Evolutionary conservation across 176 grass and related monocot species (phyloP), one percentile per base, ranked within the genome.

Genomic region (Secale cereale): DNA sequence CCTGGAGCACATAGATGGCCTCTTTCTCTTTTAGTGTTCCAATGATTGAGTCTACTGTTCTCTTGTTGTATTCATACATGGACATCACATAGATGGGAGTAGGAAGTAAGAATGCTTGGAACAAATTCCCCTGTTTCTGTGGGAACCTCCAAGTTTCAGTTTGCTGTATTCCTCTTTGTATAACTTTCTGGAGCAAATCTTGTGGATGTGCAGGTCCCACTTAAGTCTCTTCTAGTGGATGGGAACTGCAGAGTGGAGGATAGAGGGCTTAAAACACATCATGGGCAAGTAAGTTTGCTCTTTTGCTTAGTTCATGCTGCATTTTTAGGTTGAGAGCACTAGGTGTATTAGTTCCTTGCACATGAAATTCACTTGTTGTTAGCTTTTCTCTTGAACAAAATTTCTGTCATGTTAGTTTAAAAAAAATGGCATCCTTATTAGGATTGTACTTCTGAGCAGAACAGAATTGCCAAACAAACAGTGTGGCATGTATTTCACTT

Each of bases 171-270:
- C 43, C 22, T 46, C 13, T 46, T 85, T 23, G 78, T 68, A 86
- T 46, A 52, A 76, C 25, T 76, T 88, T 86, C 32, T 73, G 68
- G 8, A 79, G 29, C 63, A 54, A 79, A 75, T 67, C 59, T 77
- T 70, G 23, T 71, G 67, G 39, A 52, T 74, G 37, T 81, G 56
- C 83, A 98, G 96, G 83, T 86, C 76, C 93, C 96, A 36, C 86
- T 92, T 68, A 90, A 90, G 69, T 86, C 79, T 33, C 86, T 95
- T 81, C 41, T 88, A 40, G 82, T 98, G 79, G 96, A 98, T 87
- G 96, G 93, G 36, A 98, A 95, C 88, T 98, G 91, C 87, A 88
- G 96, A 81, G 93, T 98, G n/a, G 96, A 98, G 75, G 96, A 98
- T 79, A 92, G 91, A 63, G 96, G 96, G 17, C 88, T 98, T 66